Evolutionary conservation across 2,329 filamentous ascomycete genomes (phyloP).

Genomic region (Cytospora piceicola): DNA sequence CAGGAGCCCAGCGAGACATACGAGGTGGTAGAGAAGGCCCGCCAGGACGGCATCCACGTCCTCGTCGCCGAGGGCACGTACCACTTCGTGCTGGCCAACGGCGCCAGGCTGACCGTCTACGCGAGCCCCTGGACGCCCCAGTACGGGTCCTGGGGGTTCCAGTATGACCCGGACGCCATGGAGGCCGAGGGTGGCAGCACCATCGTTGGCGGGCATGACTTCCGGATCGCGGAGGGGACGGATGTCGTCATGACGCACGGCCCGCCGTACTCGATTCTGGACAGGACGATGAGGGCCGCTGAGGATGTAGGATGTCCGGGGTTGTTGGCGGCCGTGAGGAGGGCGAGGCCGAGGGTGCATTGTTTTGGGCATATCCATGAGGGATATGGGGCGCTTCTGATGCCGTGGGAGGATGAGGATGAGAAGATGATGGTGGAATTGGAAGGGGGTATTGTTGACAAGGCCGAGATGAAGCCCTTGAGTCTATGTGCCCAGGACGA

Average conservation of each 20-base stretch:
- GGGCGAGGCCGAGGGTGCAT: conserved; percentile 24
- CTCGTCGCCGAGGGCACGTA: conserved; percentile 24
- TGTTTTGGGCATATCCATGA: conserved; percentile 30
- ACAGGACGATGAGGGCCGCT: conserved; percentile 11
- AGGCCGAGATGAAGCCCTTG: conserved; percentile 33
- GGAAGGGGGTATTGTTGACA: neutral
- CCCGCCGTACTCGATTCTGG: conserved; percentile 21
- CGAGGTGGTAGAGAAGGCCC: conserved; percentile 34
- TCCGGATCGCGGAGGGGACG: conserved; percentile 19
- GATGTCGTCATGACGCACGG: conserved; percentile 27
- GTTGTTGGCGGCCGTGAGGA: conserved; percentile 15
- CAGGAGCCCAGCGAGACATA: conserved; percentile 45
- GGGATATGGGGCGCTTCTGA: neutral
- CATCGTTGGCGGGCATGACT: conserved; percentile 12
- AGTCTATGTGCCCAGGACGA: conserved; percentile 46
- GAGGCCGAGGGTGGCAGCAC: neutral
- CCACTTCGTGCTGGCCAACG: conserved; percentile 25
- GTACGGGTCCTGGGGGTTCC: conserved; percentile 28
- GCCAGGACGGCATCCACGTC: conserved; percentile 21
- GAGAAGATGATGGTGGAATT: conserved; percentile 6
- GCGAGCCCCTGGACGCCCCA: conserved; percentile 28
- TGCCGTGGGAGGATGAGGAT: conserved; percentile 16
- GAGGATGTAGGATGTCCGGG: conserved; percentile 19
- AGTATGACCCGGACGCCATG: conserved; percentile 9
- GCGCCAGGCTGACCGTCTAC: conserved; percentile 25